Percentiles rank a stretch among this genome's conserved stretches.
Conservation (phyloP, 352 stramenopile genomes). For the Phytophthora constricta region DNA sequence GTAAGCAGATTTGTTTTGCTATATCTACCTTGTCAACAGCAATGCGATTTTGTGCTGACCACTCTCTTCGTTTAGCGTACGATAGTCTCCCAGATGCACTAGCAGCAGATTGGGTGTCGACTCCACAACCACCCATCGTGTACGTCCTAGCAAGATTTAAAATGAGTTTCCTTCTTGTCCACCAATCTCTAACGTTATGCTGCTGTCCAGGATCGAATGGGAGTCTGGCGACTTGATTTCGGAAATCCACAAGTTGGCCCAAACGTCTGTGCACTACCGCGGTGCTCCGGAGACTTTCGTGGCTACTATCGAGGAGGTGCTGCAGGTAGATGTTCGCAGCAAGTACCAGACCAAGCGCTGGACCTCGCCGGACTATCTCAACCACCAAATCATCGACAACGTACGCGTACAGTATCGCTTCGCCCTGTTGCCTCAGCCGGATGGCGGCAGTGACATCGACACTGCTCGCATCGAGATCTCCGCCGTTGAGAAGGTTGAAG, state of each 20-base stretch:
- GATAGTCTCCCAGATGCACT: slow-evolving; percentile 57
- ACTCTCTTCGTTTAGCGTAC: slow-evolving; percentile 35
- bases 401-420: slow-evolving; percentile 59
- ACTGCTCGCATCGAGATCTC: slow-evolving; percentile 38
- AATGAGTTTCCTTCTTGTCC: not conserved
- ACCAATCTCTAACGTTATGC: not conserved
- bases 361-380: slow-evolving; percentile 41
- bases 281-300: slow-evolving; percentile 37
- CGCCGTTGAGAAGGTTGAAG: slow-evolving; percentile 35
- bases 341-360: slow-evolving; percentile 73
- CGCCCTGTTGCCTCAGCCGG: slow-evolving; percentile 17
- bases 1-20: slow-evolving; percentile 28
- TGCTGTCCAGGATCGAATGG: slow-evolving; percentile 54
- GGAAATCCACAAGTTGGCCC: slow-evolving; percentile 42
- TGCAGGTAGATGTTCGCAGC: slow-evolving; percentile 79
- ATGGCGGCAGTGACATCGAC: slow-evolving; percentile 17
- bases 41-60: not conserved
- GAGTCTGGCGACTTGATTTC: slow-evolving; percentile 27
- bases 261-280: slow-evolving; percentile 55
- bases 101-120: slow-evolving; percentile 51
- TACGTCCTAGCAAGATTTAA: slow-evolving; percentile 25
- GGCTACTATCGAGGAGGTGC: slow-evolving; percentile 64
- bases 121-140: slow-evolving; percentile 42
- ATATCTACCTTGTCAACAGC: not conserved
- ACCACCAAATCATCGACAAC: slow-evolving; percentile 67